Evolutionary conservation across 2,329 filamentous ascomycete species (phyloP).

Genomic region (Fusarium austroafricanum): DNA sequence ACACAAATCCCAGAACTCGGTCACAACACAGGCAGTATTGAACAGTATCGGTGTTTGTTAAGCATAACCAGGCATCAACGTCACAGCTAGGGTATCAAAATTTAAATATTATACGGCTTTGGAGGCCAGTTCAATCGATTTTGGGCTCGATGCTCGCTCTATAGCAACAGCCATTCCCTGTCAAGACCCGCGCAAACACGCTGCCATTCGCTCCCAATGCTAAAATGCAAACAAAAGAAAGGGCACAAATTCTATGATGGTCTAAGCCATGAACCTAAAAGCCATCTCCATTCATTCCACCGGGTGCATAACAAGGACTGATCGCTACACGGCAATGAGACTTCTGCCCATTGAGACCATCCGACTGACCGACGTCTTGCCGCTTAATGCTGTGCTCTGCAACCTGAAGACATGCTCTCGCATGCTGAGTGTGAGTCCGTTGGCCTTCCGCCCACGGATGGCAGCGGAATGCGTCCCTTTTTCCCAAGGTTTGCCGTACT

Average conservation of each 20-base stretch:
- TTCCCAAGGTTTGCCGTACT: background rate
- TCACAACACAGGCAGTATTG: too few relatives aligned
- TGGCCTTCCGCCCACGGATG: background rate
- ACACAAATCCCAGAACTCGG: background rate
- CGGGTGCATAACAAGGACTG: background rate
- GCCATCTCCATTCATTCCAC: slow-evolving; percentile 9
- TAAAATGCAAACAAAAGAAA: slow-evolving; percentile 26
- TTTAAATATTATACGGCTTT: slow-evolving; percentile 16
- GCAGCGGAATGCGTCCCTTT: background rate
- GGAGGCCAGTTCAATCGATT: slow-evolving; percentile 34
- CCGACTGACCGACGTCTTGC: slow-evolving; percentile 17
- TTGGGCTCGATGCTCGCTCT: slow-evolving; percentile 37
- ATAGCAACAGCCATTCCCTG: slow-evolving; percentile 26
- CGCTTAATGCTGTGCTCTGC: slow-evolving; percentile 3
- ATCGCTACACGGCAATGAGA: slow-evolving; percentile 36
- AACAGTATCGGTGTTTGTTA: too few relatives aligned
- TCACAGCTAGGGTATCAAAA: background rate
- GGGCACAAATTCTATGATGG: slow-evolving; percentile 6
- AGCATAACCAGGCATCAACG: background rate
- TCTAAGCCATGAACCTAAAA: background rate
- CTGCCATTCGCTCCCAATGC: slow-evolving; percentile 14
- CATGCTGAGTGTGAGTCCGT: background rate
- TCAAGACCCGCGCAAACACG: slow-evolving; percentile 7
- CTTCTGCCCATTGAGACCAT: slow-evolving; percentile 15
- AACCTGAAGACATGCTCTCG: background rate